Evolutionary conservation across 2,329 filamentous ascomycete genomes (phyloP), one percentile per base, ranked within the genome.

Genomic region (Gnomoniopsis sp.): DNA sequence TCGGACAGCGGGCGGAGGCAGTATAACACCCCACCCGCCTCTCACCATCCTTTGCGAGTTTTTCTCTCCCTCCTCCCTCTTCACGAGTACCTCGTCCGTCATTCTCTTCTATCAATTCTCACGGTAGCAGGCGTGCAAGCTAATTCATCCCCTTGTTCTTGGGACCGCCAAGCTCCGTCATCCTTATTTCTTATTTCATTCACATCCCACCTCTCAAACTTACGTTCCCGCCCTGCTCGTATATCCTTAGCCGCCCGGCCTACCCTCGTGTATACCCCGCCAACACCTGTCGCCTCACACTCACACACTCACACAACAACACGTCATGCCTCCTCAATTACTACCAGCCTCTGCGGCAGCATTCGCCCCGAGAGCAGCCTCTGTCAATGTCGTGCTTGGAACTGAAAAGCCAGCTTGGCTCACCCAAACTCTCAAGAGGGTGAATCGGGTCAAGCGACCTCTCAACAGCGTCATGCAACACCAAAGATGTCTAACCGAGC

Each of bases 401-500:
- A 89, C 88, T 72, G 57, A 57, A 23, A 96, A 95, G 79, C 87
- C 96, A 70, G 93, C 97, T 61, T 99, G 95, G 95, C 84, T 98
- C 75, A 99, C 95, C 38, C 90, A 93, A 72, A 96, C 93, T 12
- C 82, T 99, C 69, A 98, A 98, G 84, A 88, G 95, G 74, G 92
- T 97, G 79, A 98, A 96, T 82, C 86, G 90, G 67, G 87, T 97
- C 69, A 99, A 98, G 85, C 90, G 95, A 68, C 93, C 95, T 62
- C 85, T 98, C 75, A 99, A 99, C 84, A 97, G 90, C 74, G 90
- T 97, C 51, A 88, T 91, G 59, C 95, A 99, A 75, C 95, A 98
- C 78, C 92, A 93, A 68, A 86, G 91, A 81, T 98, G 93, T 77
- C 84, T 99, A 69, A 96, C 93, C 59, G 95, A 98, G 80, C 96